Percentiles rank a stretch among this genome's conserved stretches.
Evolutionary conservation across 2,329 filamentous ascomycete genomes (phyloP).

Genomic region (Aspergillus sergii): DNA sequence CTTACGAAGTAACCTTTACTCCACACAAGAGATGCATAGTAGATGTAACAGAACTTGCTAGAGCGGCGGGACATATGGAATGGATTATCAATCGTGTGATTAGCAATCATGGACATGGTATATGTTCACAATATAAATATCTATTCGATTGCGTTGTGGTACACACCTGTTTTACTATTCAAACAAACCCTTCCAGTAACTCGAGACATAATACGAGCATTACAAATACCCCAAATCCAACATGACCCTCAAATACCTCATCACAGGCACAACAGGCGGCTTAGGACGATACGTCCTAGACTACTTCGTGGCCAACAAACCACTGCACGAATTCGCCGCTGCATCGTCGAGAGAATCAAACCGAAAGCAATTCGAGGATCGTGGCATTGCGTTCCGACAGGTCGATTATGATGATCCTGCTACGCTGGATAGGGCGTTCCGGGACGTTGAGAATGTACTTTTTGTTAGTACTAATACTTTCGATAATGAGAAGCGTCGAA

Average conservation of each 20-base stretch:
- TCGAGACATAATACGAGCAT: no score
- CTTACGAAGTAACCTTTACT: neutral
- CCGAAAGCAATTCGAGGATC: conserved; percentile 40
- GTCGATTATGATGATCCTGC: conserved; percentile 55
- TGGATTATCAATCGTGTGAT: neutral
- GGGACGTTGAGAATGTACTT: conserved; percentile 57
- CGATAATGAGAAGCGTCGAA: conserved; percentile 50
- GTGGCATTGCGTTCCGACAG: conserved; percentile 53
- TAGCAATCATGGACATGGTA: neutral
- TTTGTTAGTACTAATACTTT: conserved; percentile 59
- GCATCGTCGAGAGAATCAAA: conserved; percentile 52
- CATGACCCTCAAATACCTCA: conserved; percentile 41
- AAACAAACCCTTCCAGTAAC: neutral
- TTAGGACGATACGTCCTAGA: conserved; percentile 38
- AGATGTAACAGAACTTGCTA: neutral
- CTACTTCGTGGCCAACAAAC: conserved; percentile 38
- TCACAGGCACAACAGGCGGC: conserved; percentile 42
- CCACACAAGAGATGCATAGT: no score
- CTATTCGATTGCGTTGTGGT: fast-evolving
- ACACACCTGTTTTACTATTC: neutral
- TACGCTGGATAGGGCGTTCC: conserved; percentile 52
- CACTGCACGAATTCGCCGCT: conserved; percentile 51
- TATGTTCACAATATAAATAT: neutral
- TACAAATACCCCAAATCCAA: neutral
- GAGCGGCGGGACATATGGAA: neutral